Conservation (phyloP, 2,329 filamentous ascomycete genomes). For the Pseudocercospora musae region DNA sequence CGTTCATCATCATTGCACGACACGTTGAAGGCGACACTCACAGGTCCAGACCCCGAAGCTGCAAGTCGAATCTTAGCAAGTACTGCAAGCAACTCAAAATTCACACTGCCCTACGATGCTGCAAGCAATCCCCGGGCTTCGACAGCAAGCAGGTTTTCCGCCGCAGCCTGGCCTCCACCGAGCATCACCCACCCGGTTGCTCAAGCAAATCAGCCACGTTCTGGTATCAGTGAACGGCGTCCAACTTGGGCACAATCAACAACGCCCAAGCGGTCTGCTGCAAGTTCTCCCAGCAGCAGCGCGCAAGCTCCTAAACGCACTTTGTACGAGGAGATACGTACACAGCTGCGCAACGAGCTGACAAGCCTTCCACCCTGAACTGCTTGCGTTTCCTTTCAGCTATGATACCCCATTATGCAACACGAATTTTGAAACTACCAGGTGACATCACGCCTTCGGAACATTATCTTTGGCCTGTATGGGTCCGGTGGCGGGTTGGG, state of each 20-base stretch:
- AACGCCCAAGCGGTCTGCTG: background rate
- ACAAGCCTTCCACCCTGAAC: background rate
- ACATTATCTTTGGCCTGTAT: background rate
- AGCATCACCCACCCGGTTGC: slow-evolving; percentile 4
- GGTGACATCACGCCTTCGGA: background rate
- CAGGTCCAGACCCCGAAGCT: background rate
- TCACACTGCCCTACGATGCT: background rate
- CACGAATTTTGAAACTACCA: background rate
- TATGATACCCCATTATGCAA: background rate
- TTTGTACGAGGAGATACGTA: background rate
- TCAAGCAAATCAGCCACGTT: background rate
- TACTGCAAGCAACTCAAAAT: background rate
- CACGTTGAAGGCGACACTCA: background rate
- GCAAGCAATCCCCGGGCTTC: background rate
- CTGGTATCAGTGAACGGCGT: background rate
- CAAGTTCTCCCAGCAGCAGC: background rate
- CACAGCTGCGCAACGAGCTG: background rate
- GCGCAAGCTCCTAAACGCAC: background rate
- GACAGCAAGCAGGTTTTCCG: background rate
- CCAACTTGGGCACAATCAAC: background rate
- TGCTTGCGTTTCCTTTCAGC: background rate
- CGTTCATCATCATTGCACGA: background rate
- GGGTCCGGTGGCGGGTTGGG: background rate
- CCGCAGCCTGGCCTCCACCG: slow-evolving; percentile 2
- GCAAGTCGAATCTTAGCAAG: background rate